These are phyloP conservation scores for Sugiyamaella qingdaonensis DNA, from an alignment of 805 yeast species.

Conservation along the genomic window DNA sequence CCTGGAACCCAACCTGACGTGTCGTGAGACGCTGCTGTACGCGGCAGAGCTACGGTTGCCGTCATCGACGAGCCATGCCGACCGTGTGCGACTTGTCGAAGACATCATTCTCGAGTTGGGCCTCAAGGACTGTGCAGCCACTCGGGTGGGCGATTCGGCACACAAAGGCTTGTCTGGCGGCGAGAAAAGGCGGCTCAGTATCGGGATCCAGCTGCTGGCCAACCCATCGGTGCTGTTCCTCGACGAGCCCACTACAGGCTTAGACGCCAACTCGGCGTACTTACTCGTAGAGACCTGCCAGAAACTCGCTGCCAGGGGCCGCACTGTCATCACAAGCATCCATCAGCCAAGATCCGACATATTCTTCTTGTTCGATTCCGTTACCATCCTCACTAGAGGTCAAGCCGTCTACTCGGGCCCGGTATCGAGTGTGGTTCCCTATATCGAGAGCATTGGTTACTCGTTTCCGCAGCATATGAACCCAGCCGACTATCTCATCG, in stretches of 20 bases:
- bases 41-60: slow-evolving; percentile 72
- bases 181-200: slow-evolving; percentile 70
- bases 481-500: slow-evolving; percentile 60
- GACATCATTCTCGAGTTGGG: slow-evolving; percentile 63
- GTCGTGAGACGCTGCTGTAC: slow-evolving; percentile 61
- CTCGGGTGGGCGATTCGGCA: slow-evolving; percentile 50
- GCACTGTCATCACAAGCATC: slow-evolving; percentile 69
- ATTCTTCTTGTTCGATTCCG: slow-evolving; percentile 58
- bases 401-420: slow-evolving; percentile 46
- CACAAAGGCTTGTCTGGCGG: slow-evolving; percentile 76
- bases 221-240: slow-evolving; percentile 73
- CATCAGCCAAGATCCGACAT: slow-evolving; percentile 86
- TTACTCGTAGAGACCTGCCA: slow-evolving; percentile 58
- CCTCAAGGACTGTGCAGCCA: slow-evolving; percentile 57
- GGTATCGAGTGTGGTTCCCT: slow-evolving; percentile 39
- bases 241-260: slow-evolving; percentile 87
- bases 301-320: slow-evolving; percentile 53
- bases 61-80: slow-evolving; percentile 38
- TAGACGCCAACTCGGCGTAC: slow-evolving; percentile 74
- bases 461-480: slow-evolving; percentile 45
- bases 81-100: slow-evolving; percentile 49
- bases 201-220: slow-evolving; percentile 71
- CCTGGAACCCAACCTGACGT: slow-evolving; percentile 65
- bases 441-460: slow-evolving; percentile 48
- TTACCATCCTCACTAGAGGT: slow-evolving; percentile 65